A percentile compares a stretch with the other conserved stretches of the same genome.
These are phyloP conservation scores for Poa annua DNA, from an alignment of 176 grass and related monocot genomes.

Conservation along the genomic window DNA sequence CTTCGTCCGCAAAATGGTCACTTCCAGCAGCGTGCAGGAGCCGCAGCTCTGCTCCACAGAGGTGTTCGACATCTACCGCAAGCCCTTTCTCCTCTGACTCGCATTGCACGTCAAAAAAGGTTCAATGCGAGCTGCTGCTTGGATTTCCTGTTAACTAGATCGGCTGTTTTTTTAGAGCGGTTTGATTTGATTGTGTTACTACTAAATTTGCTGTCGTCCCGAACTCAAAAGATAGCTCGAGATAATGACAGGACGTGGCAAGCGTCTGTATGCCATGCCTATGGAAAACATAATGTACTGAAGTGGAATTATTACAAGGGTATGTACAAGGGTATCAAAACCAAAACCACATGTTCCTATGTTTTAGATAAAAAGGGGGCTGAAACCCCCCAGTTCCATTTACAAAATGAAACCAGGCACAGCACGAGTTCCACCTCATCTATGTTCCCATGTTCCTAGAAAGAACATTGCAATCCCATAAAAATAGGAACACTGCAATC, in stretches of 20 bases:
- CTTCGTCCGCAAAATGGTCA: slow-evolving; percentile 65
- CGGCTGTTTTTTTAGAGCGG: background rate
- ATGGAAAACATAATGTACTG: background rate
- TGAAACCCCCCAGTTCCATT: too few species aligned
- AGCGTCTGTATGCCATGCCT: background rate
- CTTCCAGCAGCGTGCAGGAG: slow-evolving; percentile 69
- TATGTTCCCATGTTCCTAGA: background rate
- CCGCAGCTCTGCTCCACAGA: slow-evolving; percentile 89
- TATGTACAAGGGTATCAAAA: background rate
- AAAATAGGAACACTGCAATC: background rate
- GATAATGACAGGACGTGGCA: background rate
- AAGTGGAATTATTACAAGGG: background rate
- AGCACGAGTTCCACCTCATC: too few species aligned
- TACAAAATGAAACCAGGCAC: too few species aligned
- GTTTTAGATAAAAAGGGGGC: too few species aligned
- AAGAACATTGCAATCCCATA: too few species aligned
- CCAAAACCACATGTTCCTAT: background rate
- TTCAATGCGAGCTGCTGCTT: background rate
- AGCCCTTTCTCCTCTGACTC: slow-evolving; percentile 76
- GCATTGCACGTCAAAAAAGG: background rate
- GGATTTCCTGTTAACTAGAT: background rate
- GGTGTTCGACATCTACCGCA: slow-evolving; percentile 79
- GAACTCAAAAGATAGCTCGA: background rate
- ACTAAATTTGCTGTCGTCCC: background rate
- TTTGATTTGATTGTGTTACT: background rate